Conservation (phyloP, 176 grass and related monocot species). For the Hyparrhenia diplandra region DNA sequence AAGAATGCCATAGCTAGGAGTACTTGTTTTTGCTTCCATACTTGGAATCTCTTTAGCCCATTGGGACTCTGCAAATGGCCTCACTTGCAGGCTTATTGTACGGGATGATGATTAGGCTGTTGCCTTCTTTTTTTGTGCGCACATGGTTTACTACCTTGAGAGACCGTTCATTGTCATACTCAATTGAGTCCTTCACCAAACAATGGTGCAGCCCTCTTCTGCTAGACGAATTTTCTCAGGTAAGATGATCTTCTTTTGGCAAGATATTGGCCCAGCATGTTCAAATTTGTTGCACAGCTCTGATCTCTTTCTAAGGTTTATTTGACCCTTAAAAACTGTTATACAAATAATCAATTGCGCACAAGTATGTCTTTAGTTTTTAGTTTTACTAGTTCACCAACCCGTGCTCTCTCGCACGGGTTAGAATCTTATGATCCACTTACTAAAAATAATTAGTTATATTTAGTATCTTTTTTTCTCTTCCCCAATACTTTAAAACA, state of each 20-base stretch:
- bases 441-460: too few species aligned
- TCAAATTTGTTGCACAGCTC: not conserved
- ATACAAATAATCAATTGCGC: not conserved
- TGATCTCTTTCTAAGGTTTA: too few species aligned
- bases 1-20: slow-evolving; percentile 54
- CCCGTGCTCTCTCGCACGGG: too few species aligned
- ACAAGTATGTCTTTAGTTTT: not conserved
- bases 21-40: slow-evolving; percentile 60
- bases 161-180: slow-evolving; percentile 8
- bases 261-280: not conserved
- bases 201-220: slow-evolving; percentile 90
- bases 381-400: too few species aligned
- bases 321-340: not conserved
- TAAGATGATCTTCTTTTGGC: slow-evolving; percentile 21
- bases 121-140: slow-evolving; percentile 85
- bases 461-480: too few species aligned
- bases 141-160: slow-evolving; percentile 85
- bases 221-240: slow-evolving; percentile 93
- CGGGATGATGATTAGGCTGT: slow-evolving; percentile 84
- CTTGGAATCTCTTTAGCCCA: slow-evolving; percentile 73
- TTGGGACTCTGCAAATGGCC: slow-evolving; percentile 59
- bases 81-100: slow-evolving; percentile 81
- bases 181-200: slow-evolving; percentile 74
- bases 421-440: too few species aligned
- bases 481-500: too few species aligned